A percentile compares a stretch with the other conserved stretches of the same genome.
Conservation (phyloP, 768 basidiomycete species). For the Termitomyces sp. region DNA sequence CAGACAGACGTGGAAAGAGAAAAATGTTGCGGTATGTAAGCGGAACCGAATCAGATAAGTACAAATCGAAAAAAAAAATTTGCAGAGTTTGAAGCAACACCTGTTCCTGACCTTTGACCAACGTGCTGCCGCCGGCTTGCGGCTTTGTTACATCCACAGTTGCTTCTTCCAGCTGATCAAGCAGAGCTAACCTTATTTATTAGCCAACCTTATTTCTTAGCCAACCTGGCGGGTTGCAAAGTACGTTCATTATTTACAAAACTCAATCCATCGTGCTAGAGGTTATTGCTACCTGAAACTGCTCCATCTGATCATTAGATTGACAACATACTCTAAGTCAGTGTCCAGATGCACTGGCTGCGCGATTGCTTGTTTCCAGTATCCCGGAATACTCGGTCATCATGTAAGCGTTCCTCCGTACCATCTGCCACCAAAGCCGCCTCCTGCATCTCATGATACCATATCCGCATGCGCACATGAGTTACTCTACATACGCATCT, state of each 20-base stretch:
- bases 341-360: not conserved
- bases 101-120: not conserved
- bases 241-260: not conserved
- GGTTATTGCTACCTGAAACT: not conserved
- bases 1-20: too few relatives aligned
- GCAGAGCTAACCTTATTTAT: not conserved
- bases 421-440: conserved; percentile 8
- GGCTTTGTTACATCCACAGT: not conserved
- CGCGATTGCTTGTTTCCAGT: conserved; percentile 4
- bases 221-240: not conserved
- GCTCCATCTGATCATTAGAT: not conserved
- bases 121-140: conserved; percentile 4
- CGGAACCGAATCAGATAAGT: not conserved
- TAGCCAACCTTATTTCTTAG: not conserved
- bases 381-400: conserved; percentile 5
- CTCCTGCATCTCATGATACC: conserved; percentile 5
- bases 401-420: conserved; percentile 3
- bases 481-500: not conserved
- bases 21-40: not conserved
- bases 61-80: not conserved
- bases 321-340: not conserved
- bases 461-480: not conserved
- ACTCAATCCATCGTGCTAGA: not conserved
- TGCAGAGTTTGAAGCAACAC: not conserved
- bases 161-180: conserved; percentile 3